Evolutionary conservation across 371 early-diverging fungal species (phyloP).

Genomic region (Neoconidiobolus thromboides): DNA sequence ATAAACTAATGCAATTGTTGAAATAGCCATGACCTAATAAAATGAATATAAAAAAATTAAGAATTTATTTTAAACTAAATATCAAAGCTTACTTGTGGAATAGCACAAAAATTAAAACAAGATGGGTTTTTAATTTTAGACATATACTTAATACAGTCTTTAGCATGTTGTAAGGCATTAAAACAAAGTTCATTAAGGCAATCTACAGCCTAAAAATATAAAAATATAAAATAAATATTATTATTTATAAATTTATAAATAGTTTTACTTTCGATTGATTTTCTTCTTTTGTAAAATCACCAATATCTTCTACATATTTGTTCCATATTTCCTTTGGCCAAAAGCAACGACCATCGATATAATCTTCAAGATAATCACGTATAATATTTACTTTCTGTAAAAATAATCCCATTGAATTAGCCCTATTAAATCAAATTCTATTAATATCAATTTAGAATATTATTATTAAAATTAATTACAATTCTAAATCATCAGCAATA

Average conservation of each 20-base stretch:
- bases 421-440: constrained; percentile 10
- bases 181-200: constrained; percentile 73
- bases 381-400: constrained; percentile 93
- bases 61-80: no score
- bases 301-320: constrained; percentile 33
- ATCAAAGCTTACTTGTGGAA: constrained; percentile 53
- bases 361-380: constrained; percentile 81
- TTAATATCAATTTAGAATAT: neutral
- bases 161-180: constrained; percentile 67
- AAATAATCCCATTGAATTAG: constrained; percentile 88
- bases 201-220: constrained; percentile 22
- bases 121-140: constrained; percentile 47
- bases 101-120: constrained; percentile 86
- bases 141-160: constrained; percentile 75
- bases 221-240: no score
- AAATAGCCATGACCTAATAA: constrained; percentile 73
- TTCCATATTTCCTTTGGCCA: constrained; percentile 91
- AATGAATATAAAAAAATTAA: neutral
- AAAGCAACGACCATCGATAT: constrained; percentile 70
- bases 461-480: constrained; percentile 1
- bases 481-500: constrained; percentile 4
- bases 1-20: constrained; percentile 71
- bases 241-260: neutral
- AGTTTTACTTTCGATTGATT: constrained; percentile 25
- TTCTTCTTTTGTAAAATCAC: constrained; percentile 37